phyloP scores from a whole-genome alignment of 2,329 filamentous ascomycete species.

The Lasiodiplodia gonubiensis region DNA sequence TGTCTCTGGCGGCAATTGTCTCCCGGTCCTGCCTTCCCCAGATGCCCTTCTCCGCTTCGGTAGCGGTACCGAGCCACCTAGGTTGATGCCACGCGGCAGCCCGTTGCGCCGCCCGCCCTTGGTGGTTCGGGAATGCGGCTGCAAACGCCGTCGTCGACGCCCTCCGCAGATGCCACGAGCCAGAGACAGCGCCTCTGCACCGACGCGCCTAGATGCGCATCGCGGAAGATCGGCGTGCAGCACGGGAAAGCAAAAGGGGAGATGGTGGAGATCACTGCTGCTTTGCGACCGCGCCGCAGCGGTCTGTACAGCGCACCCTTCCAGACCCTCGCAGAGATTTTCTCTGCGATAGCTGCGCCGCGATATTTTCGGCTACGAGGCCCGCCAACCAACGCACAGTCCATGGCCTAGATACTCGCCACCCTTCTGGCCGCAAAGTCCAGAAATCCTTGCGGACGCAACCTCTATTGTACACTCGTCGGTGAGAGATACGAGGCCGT shows the following conservation, averaged over 20 bases:
- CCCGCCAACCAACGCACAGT: neutral
- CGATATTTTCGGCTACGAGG: neutral
- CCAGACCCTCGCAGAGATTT: constrained; percentile 5
- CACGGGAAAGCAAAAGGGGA: constrained; percentile 6
- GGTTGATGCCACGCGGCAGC: constrained; percentile 2
- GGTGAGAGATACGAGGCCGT: neutral
- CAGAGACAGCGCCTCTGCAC: neutral
- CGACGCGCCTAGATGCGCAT: neutral
- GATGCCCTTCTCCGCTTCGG: constrained; percentile 15
- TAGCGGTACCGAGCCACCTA: neutral
- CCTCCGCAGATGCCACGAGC: neutral
- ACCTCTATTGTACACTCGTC: neutral
- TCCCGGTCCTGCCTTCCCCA: neutral
- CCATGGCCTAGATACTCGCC: neutral
- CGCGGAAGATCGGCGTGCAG: constrained; percentile 20
- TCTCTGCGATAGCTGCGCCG: constrained; percentile 3
- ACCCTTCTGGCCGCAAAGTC: neutral
- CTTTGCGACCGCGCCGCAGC: neutral
- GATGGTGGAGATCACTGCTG: constrained; percentile 14
- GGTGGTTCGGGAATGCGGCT: constrained; percentile 2
- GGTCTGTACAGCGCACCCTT: constrained; percentile 13
- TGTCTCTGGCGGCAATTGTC: neutral
- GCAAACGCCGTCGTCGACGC: neutral
- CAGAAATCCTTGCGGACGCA: neutral
- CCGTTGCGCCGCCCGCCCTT: neutral